Percentiles rank a stretch among this genome's conserved stretches.
Evolutionary conservation across 163 green algal genomes (phyloP).

Genomic region (Trebouxiophyceae sp.): DNA sequence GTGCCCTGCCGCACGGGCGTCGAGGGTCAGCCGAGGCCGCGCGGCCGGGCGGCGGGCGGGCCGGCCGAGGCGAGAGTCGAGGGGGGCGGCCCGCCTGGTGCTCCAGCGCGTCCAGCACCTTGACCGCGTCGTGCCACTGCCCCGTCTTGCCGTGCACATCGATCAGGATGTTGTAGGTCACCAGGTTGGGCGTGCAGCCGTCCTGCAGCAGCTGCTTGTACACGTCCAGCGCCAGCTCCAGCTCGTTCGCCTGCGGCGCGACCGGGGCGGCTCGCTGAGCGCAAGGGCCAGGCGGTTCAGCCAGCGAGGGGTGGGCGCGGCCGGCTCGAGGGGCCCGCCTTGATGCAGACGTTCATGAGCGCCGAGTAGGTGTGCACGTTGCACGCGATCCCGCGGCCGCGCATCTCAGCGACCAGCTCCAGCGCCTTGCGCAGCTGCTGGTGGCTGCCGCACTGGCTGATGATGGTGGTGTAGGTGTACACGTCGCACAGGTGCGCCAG

Average conservation of each 20-base stretch:
- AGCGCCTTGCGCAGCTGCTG: constrained; percentile 34
- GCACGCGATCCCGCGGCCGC: constrained; percentile 37
- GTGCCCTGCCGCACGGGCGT: constrained; percentile 59
- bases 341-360: constrained; percentile 50
- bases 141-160: constrained; percentile 40
- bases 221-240: constrained; percentile 46
- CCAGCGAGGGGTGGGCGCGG: not conserved
- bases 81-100: no score
- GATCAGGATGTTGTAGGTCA: constrained; percentile 56
- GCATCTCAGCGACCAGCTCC: constrained; percentile 54
- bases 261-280: not conserved
- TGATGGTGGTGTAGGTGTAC: constrained; percentile 55
- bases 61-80: no score
- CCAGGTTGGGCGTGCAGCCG: constrained; percentile 43
- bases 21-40: no score
- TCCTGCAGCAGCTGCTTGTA: constrained; percentile 41
- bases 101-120: constrained; percentile 50
- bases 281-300: not conserved
- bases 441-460: constrained; percentile 23
- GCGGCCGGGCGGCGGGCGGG: no score
- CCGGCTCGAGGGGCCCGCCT: constrained; percentile 12
- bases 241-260: constrained; percentile 25
- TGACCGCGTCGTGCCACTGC: constrained; percentile 41
- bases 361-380: constrained; percentile 73
- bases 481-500: constrained; percentile 37